A percentile compares a stretch with the other conserved stretches of the same genome.
Conservation (phyloP, 2,329 filamentous ascomycete species). For the Ophiostoma fasciatum region DNA sequence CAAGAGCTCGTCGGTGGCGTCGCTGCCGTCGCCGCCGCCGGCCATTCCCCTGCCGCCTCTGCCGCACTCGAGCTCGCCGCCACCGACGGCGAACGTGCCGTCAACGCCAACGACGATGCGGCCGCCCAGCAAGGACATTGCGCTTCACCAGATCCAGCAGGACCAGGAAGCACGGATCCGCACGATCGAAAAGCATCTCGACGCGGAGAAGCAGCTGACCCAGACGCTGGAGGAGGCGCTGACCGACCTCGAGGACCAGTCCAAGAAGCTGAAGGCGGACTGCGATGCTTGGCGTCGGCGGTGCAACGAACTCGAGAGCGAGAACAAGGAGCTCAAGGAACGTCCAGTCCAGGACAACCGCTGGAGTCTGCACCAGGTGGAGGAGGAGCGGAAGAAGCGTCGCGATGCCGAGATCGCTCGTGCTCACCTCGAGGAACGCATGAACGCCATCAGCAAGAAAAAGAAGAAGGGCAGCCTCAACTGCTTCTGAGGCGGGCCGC, state of each 20-base stretch:
- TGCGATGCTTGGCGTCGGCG: slow-evolving; percentile 85
- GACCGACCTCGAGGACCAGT: slow-evolving; percentile 81
- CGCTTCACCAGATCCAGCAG: slow-evolving; percentile 66
- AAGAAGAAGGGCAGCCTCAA: slow-evolving; percentile 94
- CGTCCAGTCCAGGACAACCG: slow-evolving; percentile 39
- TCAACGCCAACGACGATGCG: slow-evolving; percentile 45
- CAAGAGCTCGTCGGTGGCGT: slow-evolving; percentile 70
- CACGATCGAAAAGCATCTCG: slow-evolving; percentile 91
- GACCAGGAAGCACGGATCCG: slow-evolving; percentile 91
- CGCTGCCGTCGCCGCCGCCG: slow-evolving; percentile 83
- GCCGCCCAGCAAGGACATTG: slow-evolving; percentile 69
- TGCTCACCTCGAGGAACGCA: slow-evolving; percentile 82
- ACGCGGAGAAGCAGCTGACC: slow-evolving; percentile 91
- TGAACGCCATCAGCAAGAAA: slow-evolving; percentile 83
- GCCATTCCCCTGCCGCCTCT: slow-evolving; percentile 92
- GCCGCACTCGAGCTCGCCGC: slow-evolving; percentile 43
- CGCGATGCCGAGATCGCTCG: slow-evolving; percentile 79
- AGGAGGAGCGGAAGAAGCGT: slow-evolving; percentile 90
- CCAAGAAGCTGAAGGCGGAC: slow-evolving; percentile 82
- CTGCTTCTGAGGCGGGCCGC: slow-evolving; percentile 58
- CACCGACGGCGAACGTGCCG: slow-evolving; percentile 25
- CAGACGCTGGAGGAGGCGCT: slow-evolving; percentile 90
- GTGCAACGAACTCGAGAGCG: slow-evolving; percentile 56
- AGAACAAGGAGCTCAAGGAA: slow-evolving; percentile 51
- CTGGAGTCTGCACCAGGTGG: slow-evolving; percentile 74